These are phyloP conservation scores for Abrus pulchellus DNA, from an alignment of 306 rosid species.

Conservation along the genomic window DNA sequence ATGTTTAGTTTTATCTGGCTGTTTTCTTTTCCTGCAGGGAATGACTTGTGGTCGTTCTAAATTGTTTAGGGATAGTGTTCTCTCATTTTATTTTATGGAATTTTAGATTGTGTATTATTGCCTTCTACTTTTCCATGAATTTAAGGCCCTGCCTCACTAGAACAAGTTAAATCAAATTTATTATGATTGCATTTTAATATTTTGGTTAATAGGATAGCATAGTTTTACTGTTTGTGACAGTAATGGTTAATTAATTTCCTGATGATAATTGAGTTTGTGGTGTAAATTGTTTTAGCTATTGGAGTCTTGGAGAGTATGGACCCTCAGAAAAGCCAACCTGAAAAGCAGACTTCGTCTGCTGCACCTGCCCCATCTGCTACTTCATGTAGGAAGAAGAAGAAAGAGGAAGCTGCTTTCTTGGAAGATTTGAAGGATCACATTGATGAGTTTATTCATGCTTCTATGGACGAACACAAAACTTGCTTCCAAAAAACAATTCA, in stretches of 20 bases:
- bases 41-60: not conserved
- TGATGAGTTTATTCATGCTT: constrained; percentile 84
- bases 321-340: constrained; percentile 57
- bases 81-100: not conserved
- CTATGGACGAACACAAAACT: constrained; percentile 90
- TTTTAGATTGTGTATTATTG: not conserved
- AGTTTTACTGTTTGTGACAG: not conserved
- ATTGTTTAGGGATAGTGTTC: not conserved
- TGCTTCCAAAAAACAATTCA: constrained; percentile 84
- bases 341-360: constrained; percentile 54
- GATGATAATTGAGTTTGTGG: constrained; percentile 23
- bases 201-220: not conserved
- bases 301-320: constrained; percentile 61
- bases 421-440: constrained; percentile 90
- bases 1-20: not conserved
- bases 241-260: constrained; percentile 10
- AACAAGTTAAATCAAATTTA: not conserved
- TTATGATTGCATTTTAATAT: not conserved
- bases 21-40: not conserved
- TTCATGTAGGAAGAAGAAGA: constrained; percentile 87
- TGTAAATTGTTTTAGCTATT: constrained; percentile 40
- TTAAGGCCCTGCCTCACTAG: not conserved
- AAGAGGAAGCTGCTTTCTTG: constrained; percentile 76
- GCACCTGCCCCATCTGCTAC: constrained; percentile 53
- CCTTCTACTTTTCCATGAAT: not conserved